phyloP scores from a whole-genome alignment of 192 early-diverging fungal genomes.

The Coemansia interrupta region DNA sequence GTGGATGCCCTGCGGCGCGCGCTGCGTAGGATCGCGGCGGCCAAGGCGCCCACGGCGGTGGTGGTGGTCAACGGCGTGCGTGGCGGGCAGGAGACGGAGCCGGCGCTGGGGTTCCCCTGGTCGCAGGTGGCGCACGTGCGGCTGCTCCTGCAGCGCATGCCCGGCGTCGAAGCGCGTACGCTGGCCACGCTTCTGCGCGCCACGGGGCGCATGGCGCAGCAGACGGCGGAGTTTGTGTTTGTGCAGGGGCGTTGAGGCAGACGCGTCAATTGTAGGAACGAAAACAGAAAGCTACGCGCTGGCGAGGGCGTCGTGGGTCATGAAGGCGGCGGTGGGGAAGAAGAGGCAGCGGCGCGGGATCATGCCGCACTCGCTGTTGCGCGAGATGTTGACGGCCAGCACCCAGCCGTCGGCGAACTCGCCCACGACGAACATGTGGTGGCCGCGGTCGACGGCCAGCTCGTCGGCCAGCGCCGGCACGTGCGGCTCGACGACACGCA shows the following conservation, averaged over 20 bases:
- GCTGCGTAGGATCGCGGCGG: slow-evolving; percentile 20
- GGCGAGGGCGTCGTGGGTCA: slow-evolving; percentile 20
- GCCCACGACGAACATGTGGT: slow-evolving; percentile 36
- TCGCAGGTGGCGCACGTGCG: too few relatives aligned
- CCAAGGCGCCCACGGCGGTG: slow-evolving; percentile 5
- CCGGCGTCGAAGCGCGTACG: too few relatives aligned
- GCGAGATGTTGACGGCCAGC: slow-evolving; percentile 32
- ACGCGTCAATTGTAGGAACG: too few relatives aligned
- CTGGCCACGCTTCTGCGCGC: too few relatives aligned
- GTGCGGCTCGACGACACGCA: slow-evolving; percentile 36
- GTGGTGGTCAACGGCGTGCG: slow-evolving; percentile 36
- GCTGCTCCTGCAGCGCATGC: too few relatives aligned
- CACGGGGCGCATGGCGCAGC: too few relatives aligned
- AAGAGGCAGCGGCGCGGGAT: slow-evolving; percentile 48
- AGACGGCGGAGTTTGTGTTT: too few relatives aligned
- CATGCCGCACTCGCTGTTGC: slow-evolving; percentile 39
- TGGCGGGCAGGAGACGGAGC: too few relatives aligned
- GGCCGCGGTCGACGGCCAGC: slow-evolving; percentile 21
- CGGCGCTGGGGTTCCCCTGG: too few relatives aligned
- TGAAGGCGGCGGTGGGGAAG: slow-evolving; percentile 39
- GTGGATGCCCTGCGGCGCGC: slow-evolving; percentile 30
- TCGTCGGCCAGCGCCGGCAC: slow-evolving; percentile 31
- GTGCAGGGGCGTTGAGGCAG: too few relatives aligned
- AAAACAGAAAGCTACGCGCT: background rate
- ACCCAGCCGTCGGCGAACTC: slow-evolving; percentile 52